phyloP scores from a whole-genome alignment of 2,329 filamentous ascomycete genomes.

The Penicillium sp. region DNA sequence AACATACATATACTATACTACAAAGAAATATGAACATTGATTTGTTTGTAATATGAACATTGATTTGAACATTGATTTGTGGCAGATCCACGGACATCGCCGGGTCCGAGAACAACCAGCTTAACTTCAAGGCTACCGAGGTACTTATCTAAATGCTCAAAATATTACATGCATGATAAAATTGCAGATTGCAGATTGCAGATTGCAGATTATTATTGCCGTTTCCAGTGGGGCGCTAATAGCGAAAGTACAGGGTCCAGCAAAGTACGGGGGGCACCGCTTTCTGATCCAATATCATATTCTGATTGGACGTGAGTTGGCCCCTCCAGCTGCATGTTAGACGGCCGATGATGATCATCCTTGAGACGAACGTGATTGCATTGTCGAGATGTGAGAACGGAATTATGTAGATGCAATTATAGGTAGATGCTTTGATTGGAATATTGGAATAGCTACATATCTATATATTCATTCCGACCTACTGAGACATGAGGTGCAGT shows the following conservation, averaged over 20 bases:
- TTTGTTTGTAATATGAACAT: neutral
- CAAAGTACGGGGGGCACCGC: neutral
- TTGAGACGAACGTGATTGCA: neutral
- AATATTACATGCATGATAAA: slow-evolving; percentile 2
- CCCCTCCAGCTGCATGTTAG: slow-evolving; percentile 2
- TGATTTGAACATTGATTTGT: neutral
- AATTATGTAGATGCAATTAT: neutral
- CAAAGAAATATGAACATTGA: neutral
- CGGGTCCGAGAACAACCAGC: neutral
- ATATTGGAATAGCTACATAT: neutral
- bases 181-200: neutral
- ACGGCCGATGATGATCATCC: slow-evolving; percentile 4
- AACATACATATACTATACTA: neutral
- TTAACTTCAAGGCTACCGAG: neutral
- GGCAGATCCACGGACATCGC: slow-evolving; percentile 1
- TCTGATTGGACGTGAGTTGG: neutral
- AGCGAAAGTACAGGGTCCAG: slow-evolving; percentile 3
- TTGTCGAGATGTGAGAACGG: neutral
- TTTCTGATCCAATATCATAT: neutral
- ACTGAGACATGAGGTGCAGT: neutral
- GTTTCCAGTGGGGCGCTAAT: neutral
- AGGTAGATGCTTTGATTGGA: neutral
- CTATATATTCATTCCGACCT: neutral
- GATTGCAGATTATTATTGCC: neutral
- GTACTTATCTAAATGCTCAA: neutral